These are phyloP conservation scores for Trichoderma parareesei DNA, from an alignment of 495 filamentous ascomycete species.

Conservation along the genomic window DNA sequence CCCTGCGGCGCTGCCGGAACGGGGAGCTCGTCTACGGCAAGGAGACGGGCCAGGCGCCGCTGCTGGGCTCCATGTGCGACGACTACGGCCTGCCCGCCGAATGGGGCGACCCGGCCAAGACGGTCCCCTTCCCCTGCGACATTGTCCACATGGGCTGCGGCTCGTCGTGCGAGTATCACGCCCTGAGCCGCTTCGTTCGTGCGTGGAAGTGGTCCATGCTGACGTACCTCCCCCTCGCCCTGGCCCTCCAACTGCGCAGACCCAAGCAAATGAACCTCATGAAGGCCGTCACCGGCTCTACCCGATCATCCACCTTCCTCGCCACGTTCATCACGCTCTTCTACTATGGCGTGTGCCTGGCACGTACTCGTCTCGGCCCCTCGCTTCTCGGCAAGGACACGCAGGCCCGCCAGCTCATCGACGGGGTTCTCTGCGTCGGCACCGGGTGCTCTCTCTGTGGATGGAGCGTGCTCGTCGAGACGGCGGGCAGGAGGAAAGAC, in stretches of 20 bases:
- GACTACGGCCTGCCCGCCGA: conserved; percentile 59
- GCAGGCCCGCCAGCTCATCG: conserved; percentile 33
- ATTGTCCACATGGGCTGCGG: conserved; percentile 80
- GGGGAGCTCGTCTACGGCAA: conserved; percentile 66
- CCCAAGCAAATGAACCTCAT: conserved; percentile 34
- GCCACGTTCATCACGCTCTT: conserved; percentile 74
- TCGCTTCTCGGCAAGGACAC: conserved; percentile 47
- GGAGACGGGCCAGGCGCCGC: conserved; percentile 63
- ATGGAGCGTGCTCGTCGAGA: conserved; percentile 76
- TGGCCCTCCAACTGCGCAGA: conserved; percentile 52
- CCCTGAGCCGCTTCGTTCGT: conserved; percentile 56
- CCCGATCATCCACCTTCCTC: conserved; percentile 74
- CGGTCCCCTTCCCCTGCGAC: conserved; percentile 76
- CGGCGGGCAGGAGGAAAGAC: conserved; percentile 60
- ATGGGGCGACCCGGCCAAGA: conserved; percentile 71
- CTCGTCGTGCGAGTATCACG: conserved; percentile 71
- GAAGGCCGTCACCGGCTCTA: conserved; percentile 50
- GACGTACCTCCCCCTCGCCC: conserved; percentile 74
- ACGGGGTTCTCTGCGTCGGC: conserved; percentile 62
- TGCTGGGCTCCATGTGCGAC: conserved; percentile 67
- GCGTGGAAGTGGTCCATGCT: conserved; percentile 69
- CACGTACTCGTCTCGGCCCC: conserved; percentile 73
- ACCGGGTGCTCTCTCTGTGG: conserved; percentile 74
- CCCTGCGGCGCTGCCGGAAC: conserved; percentile 56
- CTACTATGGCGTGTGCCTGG: conserved; percentile 83